Conservation (phyloP, 2,329 filamentous ascomycete species). For the Fusarium ramigenum region DNA sequence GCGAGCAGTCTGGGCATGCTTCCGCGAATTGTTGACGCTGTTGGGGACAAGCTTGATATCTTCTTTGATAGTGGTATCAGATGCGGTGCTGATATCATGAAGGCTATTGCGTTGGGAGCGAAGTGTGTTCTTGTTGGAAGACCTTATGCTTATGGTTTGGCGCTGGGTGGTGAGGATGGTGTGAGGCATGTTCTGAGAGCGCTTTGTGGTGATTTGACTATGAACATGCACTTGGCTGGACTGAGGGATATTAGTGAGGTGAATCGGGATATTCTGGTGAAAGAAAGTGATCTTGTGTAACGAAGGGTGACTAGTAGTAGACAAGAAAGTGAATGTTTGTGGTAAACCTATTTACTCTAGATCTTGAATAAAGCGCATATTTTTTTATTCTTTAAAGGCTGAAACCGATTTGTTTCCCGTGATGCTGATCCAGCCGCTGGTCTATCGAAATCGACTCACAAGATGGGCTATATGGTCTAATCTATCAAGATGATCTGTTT, state of each 20-base stretch:
- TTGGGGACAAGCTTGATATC: slow-evolving; percentile 2
- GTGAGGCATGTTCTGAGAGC: slow-evolving; percentile 18
- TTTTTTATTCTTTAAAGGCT: fast-evolving
- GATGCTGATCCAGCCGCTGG: fast-evolving
- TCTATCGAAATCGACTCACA: fast-evolving
- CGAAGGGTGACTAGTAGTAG: too few relatives aligned
- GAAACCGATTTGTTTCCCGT: too few relatives aligned
- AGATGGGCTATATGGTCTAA: fast-evolving
- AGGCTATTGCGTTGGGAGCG: neutral
- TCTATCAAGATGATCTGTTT: neutral
- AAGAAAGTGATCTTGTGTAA: slow-evolving; percentile 1
- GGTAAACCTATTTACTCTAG: fast-evolving
- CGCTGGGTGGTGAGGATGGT: slow-evolving; percentile 2
- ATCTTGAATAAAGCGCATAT: neutral
- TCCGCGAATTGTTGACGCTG: slow-evolving; percentile 4
- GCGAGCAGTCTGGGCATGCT: slow-evolving; percentile 27
- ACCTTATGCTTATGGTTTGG: slow-evolving; percentile 6
- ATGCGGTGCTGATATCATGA: slow-evolving; percentile 19
- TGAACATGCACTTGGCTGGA: slow-evolving; percentile 30
- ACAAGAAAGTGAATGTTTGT: fast-evolving
- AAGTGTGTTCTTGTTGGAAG: slow-evolving; percentile 17
- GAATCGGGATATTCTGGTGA: slow-evolving; percentile 1
- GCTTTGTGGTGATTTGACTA: slow-evolving; percentile 22
- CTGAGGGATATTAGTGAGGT: slow-evolving; percentile 16
- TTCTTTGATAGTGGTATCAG: slow-evolving; percentile 13